phyloP scores from a whole-genome alignment of 169 alveolate species.

The Cryptosporidium sp. region DNA sequence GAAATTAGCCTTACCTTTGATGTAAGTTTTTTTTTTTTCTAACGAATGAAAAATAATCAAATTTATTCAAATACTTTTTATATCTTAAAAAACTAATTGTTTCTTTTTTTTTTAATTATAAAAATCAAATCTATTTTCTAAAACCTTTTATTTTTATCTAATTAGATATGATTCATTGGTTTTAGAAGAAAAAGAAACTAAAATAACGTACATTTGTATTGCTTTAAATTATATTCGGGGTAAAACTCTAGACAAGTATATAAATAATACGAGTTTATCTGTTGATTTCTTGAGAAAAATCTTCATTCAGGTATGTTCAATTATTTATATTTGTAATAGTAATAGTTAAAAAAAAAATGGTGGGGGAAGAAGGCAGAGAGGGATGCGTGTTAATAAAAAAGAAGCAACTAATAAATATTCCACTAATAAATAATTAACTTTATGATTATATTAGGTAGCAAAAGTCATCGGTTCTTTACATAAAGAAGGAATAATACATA shows the following conservation, averaged over 20 bases:
- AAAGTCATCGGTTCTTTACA: constrained; percentile 30
- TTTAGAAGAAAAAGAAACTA: constrained; percentile 9
- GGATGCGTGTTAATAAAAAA: too few species aligned
- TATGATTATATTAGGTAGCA: neutral
- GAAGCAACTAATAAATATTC: neutral
- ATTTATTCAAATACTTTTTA: too few species aligned
- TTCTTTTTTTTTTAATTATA: too few species aligned
- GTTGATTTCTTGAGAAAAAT: neutral
- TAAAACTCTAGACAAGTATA: constrained; percentile 13
- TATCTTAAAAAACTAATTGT: neutral
- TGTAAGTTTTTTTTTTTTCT: constrained; percentile 22
- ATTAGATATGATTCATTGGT: constrained; percentile 50
- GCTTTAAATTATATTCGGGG: constrained; percentile 41
- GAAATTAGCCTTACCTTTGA: neutral
- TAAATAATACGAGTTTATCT: neutral
- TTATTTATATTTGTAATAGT: neutral
- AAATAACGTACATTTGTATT: constrained; percentile 28
- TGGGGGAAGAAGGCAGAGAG: too few species aligned
- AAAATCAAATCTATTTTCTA: too few species aligned
- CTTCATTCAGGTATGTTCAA: constrained; percentile 33
- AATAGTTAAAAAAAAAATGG: too few species aligned
- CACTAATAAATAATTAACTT: neutral
- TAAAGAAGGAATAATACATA: constrained; percentile 42
- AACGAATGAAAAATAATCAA: too few species aligned
- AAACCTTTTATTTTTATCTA: neutral